phyloP scores from a whole-genome alignment of 2,329 filamentous ascomycete genomes.

The Cladosporium velox region DNA sequence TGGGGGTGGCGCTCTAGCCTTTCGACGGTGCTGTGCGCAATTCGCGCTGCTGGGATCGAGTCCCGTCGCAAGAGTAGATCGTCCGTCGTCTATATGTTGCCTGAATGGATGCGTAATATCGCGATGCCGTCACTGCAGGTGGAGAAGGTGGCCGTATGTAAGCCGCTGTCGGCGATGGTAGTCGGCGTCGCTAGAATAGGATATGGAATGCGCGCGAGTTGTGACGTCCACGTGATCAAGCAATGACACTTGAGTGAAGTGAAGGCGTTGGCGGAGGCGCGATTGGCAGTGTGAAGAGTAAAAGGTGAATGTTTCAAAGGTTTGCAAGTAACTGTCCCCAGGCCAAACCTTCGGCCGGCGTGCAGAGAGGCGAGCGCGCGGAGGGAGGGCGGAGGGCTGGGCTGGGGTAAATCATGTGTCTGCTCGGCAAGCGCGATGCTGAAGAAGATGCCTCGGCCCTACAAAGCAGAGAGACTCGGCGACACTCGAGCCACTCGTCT shows the following conservation, averaged over 20 bases:
- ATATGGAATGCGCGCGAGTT: not conserved
- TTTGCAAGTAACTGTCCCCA: not conserved
- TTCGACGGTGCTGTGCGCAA: not conserved
- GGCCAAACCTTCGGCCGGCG: slow-evolving; percentile 1
- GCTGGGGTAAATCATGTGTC: slow-evolving; percentile 5
- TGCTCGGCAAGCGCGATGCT: not conserved
- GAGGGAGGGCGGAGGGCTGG: not conserved
- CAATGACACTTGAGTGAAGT: not conserved
- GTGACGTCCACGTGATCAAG: not conserved
- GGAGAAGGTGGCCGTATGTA: not conserved
- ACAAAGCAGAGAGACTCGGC: not conserved
- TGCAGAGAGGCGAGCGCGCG: not conserved
- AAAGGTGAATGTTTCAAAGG: not conserved
- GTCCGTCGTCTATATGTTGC: not conserved
- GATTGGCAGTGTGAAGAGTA: not conserved
- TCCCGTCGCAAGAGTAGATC: not conserved
- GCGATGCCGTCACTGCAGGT: slow-evolving; percentile 17
- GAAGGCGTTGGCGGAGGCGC: not conserved
- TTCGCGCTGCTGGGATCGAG: not conserved
- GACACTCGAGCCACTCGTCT: not conserved
- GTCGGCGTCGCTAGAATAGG: not conserved
- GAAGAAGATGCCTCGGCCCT: not conserved
- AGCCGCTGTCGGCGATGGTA: slow-evolving; percentile 13
- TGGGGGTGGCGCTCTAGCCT: not conserved
- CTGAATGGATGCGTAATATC: not conserved